phyloP scores from a whole-genome alignment of 805 yeast species.

The Ogataea corticis region DNA sequence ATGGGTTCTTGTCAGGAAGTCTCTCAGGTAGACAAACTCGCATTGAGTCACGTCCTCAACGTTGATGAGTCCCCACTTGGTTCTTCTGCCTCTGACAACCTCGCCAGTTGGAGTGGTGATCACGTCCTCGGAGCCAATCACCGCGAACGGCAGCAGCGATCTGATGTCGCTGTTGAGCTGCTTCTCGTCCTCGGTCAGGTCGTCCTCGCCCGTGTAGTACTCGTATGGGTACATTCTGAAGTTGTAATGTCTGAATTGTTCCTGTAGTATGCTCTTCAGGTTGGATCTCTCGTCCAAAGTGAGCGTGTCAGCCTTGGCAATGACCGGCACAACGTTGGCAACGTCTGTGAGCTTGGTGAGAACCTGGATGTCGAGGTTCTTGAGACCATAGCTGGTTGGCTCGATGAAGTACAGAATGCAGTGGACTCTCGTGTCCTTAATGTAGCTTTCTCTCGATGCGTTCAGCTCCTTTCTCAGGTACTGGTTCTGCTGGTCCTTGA shows the following conservation, averaged over 20 bases:
- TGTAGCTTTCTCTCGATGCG: slow-evolving; percentile 83
- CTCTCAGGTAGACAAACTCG: slow-evolving; percentile 92
- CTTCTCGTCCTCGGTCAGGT: slow-evolving; percentile 64
- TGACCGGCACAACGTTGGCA: slow-evolving; percentile 91
- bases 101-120: slow-evolving; percentile 71
- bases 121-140: slow-evolving; percentile 85
- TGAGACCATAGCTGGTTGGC: slow-evolving; percentile 85
- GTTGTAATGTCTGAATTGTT: slow-evolving; percentile 70
- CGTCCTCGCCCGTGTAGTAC: slow-evolving; percentile 30
- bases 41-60: slow-evolving; percentile 94
- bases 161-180: slow-evolving; percentile 75
- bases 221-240: slow-evolving; percentile 86
- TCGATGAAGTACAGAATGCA: slow-evolving; percentile 88
- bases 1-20: slow-evolving; percentile 92
- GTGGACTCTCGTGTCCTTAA: slow-evolving; percentile 89
- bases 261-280: slow-evolving; percentile 75
- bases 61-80: slow-evolving; percentile 91
- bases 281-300: slow-evolving; percentile 81
- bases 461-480: slow-evolving; percentile 92
- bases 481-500: slow-evolving; percentile 91
- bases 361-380: slow-evolving; percentile 78
- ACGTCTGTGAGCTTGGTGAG: slow-evolving; percentile 83
- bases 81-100: slow-evolving; percentile 83
- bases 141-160: slow-evolving; percentile 86
- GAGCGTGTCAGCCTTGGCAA: slow-evolving; percentile 89